Percentiles rank a stretch among this genome's conserved stretches.
Evolutionary conservation across 179 eudicot species (phyloP).

Genomic region (Beta lomatogona): DNA sequence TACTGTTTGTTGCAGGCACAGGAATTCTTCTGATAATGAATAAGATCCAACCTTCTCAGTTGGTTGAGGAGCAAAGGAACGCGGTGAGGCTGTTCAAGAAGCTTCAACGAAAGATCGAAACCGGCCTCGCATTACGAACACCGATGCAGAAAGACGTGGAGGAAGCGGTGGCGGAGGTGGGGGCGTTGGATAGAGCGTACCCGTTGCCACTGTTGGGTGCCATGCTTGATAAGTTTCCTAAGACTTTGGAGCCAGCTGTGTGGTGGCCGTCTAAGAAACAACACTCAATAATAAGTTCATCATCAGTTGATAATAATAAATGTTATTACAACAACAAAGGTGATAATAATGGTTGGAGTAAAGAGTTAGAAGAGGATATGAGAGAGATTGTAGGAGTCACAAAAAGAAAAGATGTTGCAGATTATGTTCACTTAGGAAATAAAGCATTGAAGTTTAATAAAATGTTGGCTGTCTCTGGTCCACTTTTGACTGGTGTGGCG

Average conservation of each 20-base stretch:
- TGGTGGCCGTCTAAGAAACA: constrained; percentile 43
- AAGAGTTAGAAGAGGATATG: constrained; percentile 48
- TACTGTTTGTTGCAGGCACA: constrained; percentile 30
- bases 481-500: constrained; percentile 56
- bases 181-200: constrained; percentile 56
- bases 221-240: constrained; percentile 53
- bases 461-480: constrained; percentile 47
- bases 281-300: not conserved
- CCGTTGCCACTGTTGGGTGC: constrained; percentile 52
- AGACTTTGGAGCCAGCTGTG: constrained; percentile 38
- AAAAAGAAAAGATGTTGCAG: constrained; percentile 43
- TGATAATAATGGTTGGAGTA: constrained; percentile 51
- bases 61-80: constrained; percentile 52
- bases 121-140: not conserved
- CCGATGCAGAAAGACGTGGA: constrained; percentile 25
- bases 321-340: not conserved
- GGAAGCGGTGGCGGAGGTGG: constrained; percentile 39
- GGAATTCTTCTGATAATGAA: constrained; percentile 36
- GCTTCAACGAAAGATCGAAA: constrained; percentile 29
- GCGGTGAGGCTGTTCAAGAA: constrained; percentile 47
- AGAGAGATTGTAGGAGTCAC: constrained; percentile 39
- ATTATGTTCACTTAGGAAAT: constrained; percentile 48
- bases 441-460: constrained; percentile 58
- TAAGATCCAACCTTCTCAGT: constrained; percentile 48
- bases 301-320: not conserved